phyloP scores from a whole-genome alignment of 1,284 basidiomycete species.

The Mixia osmundae region DNA sequence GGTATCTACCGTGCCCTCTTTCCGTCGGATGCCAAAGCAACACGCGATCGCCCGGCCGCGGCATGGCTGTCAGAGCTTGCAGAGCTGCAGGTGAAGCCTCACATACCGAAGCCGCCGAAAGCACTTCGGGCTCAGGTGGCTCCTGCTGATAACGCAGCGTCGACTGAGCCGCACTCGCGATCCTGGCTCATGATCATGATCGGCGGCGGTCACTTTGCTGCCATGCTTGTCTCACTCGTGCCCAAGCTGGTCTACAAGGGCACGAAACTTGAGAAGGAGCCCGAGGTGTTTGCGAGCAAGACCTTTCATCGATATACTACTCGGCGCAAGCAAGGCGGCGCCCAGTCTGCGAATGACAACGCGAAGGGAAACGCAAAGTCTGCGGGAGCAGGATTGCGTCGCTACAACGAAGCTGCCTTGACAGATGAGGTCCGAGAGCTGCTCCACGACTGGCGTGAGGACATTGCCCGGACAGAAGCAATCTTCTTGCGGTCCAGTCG shows the following conservation, averaged over 20 bases:
- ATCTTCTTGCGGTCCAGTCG: constrained; percentile 75
- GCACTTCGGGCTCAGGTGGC: constrained; percentile 11
- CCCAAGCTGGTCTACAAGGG: constrained; percentile 27
- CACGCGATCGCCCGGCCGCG: constrained; percentile 21
- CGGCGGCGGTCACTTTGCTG: constrained; percentile 93
- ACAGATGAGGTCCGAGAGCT: constrained; percentile 71
- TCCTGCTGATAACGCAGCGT: constrained; percentile 5
- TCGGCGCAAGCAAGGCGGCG: constrained; percentile 88
- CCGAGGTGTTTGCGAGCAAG: constrained; percentile 68
- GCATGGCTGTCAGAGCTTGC: constrained; percentile 29
- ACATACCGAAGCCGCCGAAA: constrained; percentile 12
- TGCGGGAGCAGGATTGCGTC: constrained; percentile 77
- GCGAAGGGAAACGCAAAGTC: constrained; percentile 79
- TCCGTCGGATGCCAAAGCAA: constrained; percentile 25
- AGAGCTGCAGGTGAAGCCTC: constrained; percentile 34
- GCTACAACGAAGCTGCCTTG: constrained; percentile 83
- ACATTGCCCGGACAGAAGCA: constrained; percentile 52
- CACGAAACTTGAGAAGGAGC: constrained; percentile 34
- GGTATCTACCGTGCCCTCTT: constrained; percentile 64
- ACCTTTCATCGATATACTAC: constrained; percentile 99
- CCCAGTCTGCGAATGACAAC: constrained; percentile 78
- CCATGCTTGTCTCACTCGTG: constrained; percentile 43
- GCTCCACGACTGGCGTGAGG: constrained; percentile 57
- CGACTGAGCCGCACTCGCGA: constrained; percentile 32
- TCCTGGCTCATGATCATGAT: constrained; percentile 88